Percentiles rank a stretch among this genome's conserved stretches.
Conservation (phyloP, 1,284 basidiomycete genomes). For the Ceratobasidium theobromae region DNA sequence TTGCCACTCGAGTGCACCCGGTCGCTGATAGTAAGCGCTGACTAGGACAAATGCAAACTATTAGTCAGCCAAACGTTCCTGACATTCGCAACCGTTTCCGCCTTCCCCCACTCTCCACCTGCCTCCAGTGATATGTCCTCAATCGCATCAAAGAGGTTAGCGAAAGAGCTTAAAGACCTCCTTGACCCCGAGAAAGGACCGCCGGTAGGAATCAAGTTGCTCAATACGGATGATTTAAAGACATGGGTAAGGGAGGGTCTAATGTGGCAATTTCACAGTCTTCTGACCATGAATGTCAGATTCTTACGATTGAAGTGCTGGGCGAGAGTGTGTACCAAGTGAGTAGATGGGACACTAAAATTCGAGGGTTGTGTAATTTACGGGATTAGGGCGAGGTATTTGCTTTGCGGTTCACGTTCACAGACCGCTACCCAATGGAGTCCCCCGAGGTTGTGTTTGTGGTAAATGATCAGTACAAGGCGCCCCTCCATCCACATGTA, state of each 20-base stretch:
- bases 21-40: background rate
- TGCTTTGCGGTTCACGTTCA: constrained; percentile 75
- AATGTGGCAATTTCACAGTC: background rate
- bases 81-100: background rate
- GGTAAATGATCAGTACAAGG: constrained; percentile 57
- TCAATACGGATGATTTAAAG: constrained; percentile 70
- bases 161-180: constrained; percentile 67
- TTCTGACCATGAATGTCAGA: constrained; percentile 12
- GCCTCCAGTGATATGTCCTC: too few relatives aligned
- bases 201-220: constrained; percentile 63
- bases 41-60: background rate
- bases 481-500: constrained; percentile 80
- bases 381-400: constrained; percentile 65
- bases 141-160: constrained; percentile 64
- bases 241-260: constrained; percentile 53
- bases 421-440: constrained; percentile 73
- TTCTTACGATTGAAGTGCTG: constrained; percentile 72
- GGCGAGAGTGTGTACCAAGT: constrained; percentile 75
- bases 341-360: constrained; percentile 34
- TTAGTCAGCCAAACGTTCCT: background rate
- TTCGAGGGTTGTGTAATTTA: background rate
- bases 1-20: too few relatives aligned
- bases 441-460: constrained; percentile 82
- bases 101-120: background rate
- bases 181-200: constrained; percentile 25